A percentile compares a stretch with the other conserved stretches of the same genome.
phyloP scores from a whole-genome alignment of 805 yeast species.

The Pichia thaimueangensis region DNA sequence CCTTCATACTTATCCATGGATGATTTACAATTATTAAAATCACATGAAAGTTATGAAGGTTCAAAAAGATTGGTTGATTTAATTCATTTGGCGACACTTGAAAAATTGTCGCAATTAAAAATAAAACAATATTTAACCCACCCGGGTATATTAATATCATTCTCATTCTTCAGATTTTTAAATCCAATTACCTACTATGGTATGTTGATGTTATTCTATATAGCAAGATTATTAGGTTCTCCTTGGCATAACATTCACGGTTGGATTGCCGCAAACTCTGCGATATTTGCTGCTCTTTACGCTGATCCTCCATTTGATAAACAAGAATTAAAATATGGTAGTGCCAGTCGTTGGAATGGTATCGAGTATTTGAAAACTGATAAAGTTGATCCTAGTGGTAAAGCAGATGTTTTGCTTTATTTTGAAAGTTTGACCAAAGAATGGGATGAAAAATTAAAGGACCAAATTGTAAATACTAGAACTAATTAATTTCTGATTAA shows the following conservation, averaged over 20 bases:
- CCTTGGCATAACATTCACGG: conserved; percentile 88
- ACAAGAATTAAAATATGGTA: conserved; percentile 60
- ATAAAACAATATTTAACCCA: conserved; percentile 75
- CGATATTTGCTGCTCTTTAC: conserved; percentile 55
- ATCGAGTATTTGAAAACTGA: conserved; percentile 50
- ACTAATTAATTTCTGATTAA: too few relatives aligned
- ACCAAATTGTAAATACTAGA: conserved; percentile 49
- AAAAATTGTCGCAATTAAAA: conserved; percentile 37
- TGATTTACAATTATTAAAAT: conserved; percentile 65
- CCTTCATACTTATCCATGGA: conserved; percentile 66
- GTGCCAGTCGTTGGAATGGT: conserved; percentile 64
- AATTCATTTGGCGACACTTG: conserved; percentile 66
- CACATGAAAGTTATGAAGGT: conserved; percentile 78
- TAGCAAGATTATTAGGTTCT: conserved; percentile 78
- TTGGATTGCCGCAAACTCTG: conserved; percentile 84
- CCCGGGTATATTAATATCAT: conserved; percentile 90
- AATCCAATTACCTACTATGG: conserved; percentile 77
- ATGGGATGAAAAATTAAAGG: conserved; percentile 71
- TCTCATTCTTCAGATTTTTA: conserved; percentile 68
- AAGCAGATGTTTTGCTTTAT: conserved; percentile 59
- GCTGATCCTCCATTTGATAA: conserved; percentile 39
- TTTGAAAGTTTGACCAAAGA: conserved; percentile 48
- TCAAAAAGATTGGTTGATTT: conserved; percentile 84
- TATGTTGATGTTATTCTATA: conserved; percentile 76
- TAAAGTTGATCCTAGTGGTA: conserved; percentile 58